phyloP scores from a whole-genome alignment of 75 land plant species.

The Pinus tabuliformis region DNA sequence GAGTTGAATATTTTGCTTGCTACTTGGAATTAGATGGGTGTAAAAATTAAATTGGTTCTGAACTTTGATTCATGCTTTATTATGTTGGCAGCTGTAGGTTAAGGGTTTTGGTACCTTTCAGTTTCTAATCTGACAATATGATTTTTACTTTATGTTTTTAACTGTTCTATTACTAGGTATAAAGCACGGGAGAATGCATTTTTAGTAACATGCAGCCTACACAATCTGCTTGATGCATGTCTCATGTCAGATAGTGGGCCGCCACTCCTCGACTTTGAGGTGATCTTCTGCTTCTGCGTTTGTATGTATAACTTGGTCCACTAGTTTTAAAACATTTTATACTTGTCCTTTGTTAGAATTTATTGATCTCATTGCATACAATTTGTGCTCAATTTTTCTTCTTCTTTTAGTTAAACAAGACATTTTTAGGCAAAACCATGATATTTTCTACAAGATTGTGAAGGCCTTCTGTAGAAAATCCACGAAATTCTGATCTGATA shows the following conservation, averaged over 20 bases:
- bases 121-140: not conserved
- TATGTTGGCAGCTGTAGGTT: not conserved
- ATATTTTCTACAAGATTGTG: too few relatives aligned
- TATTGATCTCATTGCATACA: too few relatives aligned
- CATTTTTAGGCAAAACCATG: too few relatives aligned
- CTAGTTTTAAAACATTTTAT: not conserved
- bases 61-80: not conserved
- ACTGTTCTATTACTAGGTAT: conserved; percentile 41
- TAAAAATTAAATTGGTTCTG: not conserved
- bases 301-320: not conserved
- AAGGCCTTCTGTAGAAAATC: too few relatives aligned
- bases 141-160: conserved; percentile 7
- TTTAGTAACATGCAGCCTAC: conserved; percentile 70
- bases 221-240: conserved; percentile 75
- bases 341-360: not conserved
- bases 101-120: not conserved
- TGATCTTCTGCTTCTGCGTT: conserved; percentile 9
- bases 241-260: conserved; percentile 70
- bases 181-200: conserved; percentile 67
- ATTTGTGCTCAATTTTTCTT: not conserved
- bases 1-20: conserved; percentile 1
- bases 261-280: conserved; percentile 95
- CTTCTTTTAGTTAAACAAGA: not conserved
- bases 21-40: not conserved
- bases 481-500: too few relatives aligned